Evolutionary conservation across 1,284 basidiomycete species (phyloP), one percentile per base, ranked within the genome.

Genomic region (Exobasidium rhododendri): DNA sequence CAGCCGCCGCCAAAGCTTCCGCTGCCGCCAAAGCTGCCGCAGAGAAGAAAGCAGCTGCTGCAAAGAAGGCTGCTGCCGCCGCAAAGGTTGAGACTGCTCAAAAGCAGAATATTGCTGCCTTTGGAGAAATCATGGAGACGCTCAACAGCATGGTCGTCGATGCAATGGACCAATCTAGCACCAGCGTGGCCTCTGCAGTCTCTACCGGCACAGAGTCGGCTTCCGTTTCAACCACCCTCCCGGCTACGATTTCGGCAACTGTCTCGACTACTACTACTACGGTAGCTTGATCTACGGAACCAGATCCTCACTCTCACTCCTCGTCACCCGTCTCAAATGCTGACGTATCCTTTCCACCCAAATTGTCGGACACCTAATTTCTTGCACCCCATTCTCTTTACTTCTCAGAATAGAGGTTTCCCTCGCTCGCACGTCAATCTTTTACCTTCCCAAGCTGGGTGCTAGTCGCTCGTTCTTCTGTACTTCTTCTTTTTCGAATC

Each of bases 61-160:
- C 22, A 22, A 59, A 56, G 54, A 32, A 56, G 54, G 30, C 35
- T 35, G 35, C 20, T 17, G 61, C 60, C 50, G 56, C 65, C 17
- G 52, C 59, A 4, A 62, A 67, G 31, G 59, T 62, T 20, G 63
- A 65, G 22, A 59, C 54, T 26, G 61, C 65, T 40, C 45, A 50
- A 52, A 20, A n/a, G 3, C 70, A 72, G 58, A 77, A 77, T 53
- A 63, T 77, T 53, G 65, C 74, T 60, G 73, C 69, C 55, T 77
- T 77, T 56, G 74, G 67, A 60, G 65, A 69, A 58, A 64, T 77
- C 35, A 65, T 75, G 56, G 66, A 75, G 45, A 69, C 73, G 35
- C 67, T 77, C 46, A 71, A 67, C 60, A 73, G 74, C 64, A 71
- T 77, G 62, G 69, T 77, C 54, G 58, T 69, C 46, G 62, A 30